Conservation (phyloP, 1,139 yeast genomes). For the Candida sanyaensis region DNA sequence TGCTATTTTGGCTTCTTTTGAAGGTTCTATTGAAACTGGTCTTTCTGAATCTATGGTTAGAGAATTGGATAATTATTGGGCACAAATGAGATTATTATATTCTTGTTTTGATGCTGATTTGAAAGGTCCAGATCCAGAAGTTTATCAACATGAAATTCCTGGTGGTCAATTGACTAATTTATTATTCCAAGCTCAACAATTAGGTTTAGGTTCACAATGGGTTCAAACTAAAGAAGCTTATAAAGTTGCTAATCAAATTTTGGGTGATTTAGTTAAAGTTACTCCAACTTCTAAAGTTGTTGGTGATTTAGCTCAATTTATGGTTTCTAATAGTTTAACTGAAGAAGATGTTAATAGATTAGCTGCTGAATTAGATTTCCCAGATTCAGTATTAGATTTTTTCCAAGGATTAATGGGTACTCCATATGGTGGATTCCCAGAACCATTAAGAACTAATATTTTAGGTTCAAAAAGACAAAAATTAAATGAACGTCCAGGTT, state of each 20-base stretch:
- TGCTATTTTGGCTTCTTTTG: conserved; percentile 89
- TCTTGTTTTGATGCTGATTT: conserved; percentile 97
- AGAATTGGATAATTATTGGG: conserved; percentile 94
- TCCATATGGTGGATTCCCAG: conserved; percentile 99
- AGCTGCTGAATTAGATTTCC: conserved; percentile 94
- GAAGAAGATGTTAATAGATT: conserved; percentile 83
- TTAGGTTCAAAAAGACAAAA: conserved; percentile 85
- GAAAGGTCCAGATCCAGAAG: conserved; percentile 99
- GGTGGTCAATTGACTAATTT: conserved; percentile 99
- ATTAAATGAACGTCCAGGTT: conserved; percentile 88
- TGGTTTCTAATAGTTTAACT: conserved; percentile 91
- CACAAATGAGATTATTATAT: conserved; percentile 94
- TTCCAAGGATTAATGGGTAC: conserved; percentile 99
- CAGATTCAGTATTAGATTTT: conserved; percentile 95
- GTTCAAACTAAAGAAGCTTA: conserved; percentile 92
- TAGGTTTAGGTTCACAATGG: conserved; percentile 97
- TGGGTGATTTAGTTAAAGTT: conserved; percentile 97
- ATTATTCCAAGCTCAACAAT: conserved; percentile 98
- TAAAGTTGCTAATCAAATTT: conserved; percentile 80
- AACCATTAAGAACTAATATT: conserved; percentile 90
- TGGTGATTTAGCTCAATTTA: conserved; percentile 97
- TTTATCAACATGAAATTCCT: conserved; percentile 96
- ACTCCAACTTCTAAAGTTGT: conserved; percentile 99
- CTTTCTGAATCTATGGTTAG: conserved; percentile 68
- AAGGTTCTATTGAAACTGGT: conserved; percentile 81